phyloP scores from a whole-genome alignment of 805 yeast genomes.

The Schwanniomyces polymorphus region DNA sequence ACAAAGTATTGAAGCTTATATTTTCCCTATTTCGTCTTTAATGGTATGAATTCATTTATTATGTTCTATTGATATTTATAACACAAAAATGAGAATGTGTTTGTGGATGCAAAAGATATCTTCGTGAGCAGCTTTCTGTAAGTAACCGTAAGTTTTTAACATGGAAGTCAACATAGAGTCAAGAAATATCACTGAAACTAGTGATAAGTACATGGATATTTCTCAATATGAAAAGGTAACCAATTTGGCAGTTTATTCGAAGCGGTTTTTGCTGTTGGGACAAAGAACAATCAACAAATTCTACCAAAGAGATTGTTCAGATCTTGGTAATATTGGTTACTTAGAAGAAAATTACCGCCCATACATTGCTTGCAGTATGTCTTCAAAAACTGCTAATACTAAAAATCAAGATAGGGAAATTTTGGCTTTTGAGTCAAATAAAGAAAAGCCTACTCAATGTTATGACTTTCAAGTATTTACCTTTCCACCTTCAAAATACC shows the following conservation, averaged over 20 bases:
- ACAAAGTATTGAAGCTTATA: no score
- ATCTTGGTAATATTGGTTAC: no score
- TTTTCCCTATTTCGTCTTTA: not conserved
- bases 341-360: not conserved
- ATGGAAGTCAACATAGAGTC: not conserved
- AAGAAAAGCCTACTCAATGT: not conserved
- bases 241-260: not conserved
- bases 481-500: not conserved
- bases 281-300: not conserved
- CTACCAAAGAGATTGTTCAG: not conserved
- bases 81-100: not conserved
- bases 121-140: no score
- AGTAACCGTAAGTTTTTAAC: not conserved
- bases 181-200: not conserved
- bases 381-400: not conserved
- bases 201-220: not conserved
- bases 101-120: not conserved
- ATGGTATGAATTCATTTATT: not conserved
- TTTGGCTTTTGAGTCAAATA: not conserved
- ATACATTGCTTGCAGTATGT: not conserved
- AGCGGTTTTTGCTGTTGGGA: not conserved
- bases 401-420: not conserved
- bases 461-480: not conserved
- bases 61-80: no score
- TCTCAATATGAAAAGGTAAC: no score